Evolutionary conservation across 2,329 filamentous ascomycete species (phyloP).

Genomic region (Fusarium tanahbumbuense): DNA sequence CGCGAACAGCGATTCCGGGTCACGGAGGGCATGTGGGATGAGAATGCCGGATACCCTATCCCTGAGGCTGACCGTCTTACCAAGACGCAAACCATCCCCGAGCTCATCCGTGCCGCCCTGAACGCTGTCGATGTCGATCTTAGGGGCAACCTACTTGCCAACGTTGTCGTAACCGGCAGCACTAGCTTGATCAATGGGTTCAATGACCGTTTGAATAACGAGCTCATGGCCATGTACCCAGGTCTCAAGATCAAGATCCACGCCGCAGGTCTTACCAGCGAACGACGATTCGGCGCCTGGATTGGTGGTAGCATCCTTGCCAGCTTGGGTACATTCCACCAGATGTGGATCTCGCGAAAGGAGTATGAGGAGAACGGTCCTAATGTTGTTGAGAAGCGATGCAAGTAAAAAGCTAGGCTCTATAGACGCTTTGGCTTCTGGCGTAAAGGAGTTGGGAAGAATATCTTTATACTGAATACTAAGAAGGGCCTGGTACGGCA

Average conservation of each 20-base stretch:
- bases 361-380: slow-evolving; percentile 97
- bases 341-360: slow-evolving; percentile 98
- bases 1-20: slow-evolving; percentile 87
- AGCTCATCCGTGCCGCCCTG: slow-evolving; percentile 82
- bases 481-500: slow-evolving; percentile 40
- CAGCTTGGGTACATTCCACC: slow-evolving; percentile 96
- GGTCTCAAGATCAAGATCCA: slow-evolving; percentile 89
- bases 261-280: slow-evolving; percentile 85
- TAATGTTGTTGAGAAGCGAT: slow-evolving; percentile 93
- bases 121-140: slow-evolving; percentile 89
- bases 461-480: slow-evolving; percentile 42
- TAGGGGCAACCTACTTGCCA: slow-evolving; percentile 82
- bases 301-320: slow-evolving; percentile 96
- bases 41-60: slow-evolving; percentile 74
- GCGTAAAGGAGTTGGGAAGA: slow-evolving; percentile 53
- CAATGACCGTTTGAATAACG: slow-evolving; percentile 87
- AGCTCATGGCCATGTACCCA: slow-evolving; percentile 84
- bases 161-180: slow-evolving; percentile 93
- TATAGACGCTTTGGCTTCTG: slow-evolving; percentile 37
- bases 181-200: slow-evolving; percentile 90
- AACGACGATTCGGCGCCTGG: slow-evolving; percentile 93
- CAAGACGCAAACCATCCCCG: slow-evolving; percentile 83
- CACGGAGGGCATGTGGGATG: slow-evolving; percentile 91
- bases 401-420: slow-evolving; percentile 70
- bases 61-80: slow-evolving; percentile 62